phyloP scores from a whole-genome alignment of 345 rosid genomes.

The Pelargonium nanum region DNA sequence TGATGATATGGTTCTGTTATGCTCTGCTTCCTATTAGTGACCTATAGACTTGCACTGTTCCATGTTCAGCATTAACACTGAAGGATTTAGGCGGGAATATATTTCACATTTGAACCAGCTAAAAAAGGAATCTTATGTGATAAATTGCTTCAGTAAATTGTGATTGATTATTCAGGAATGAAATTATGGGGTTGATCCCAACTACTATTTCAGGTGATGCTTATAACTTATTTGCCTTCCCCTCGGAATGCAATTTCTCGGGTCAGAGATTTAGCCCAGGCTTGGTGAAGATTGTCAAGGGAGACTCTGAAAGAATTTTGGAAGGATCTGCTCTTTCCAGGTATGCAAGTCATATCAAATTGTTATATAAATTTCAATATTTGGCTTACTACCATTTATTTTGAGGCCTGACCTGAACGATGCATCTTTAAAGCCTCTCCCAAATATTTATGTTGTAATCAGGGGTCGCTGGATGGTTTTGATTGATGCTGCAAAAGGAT shows the following conservation, averaged over 20 bases:
- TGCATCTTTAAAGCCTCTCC: neutral
- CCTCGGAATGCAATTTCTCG: conserved; percentile 95
- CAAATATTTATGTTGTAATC: conserved; percentile 6
- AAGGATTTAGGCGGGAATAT: neutral
- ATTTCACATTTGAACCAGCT: neutral
- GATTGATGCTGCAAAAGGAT: conserved; percentile 97
- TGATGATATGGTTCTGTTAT: neutral
- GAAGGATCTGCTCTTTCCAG: conserved; percentile 41
- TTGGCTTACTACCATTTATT: neutral
- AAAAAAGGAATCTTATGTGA: neutral
- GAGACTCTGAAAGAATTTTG: conserved; percentile 37
- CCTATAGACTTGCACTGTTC: neutral
- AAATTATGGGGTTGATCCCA: neutral
- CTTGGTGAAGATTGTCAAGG: conserved; percentile 61
- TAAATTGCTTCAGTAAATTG: neutral
- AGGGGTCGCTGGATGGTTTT: conserved; percentile 82
- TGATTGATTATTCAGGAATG: conserved; percentile 1
- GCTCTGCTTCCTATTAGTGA: neutral
- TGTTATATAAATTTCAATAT: neutral
- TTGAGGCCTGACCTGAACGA: neutral
- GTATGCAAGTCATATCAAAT: conserved; percentile 30
- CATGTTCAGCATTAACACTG: neutral
- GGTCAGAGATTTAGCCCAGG: conserved; percentile 72
- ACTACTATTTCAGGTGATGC: conserved; percentile 40
- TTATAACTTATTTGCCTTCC: conserved; percentile 76